Evolutionary conservation across 805 yeast species (phyloP).

Genomic region (Myxozyma monticola): DNA sequence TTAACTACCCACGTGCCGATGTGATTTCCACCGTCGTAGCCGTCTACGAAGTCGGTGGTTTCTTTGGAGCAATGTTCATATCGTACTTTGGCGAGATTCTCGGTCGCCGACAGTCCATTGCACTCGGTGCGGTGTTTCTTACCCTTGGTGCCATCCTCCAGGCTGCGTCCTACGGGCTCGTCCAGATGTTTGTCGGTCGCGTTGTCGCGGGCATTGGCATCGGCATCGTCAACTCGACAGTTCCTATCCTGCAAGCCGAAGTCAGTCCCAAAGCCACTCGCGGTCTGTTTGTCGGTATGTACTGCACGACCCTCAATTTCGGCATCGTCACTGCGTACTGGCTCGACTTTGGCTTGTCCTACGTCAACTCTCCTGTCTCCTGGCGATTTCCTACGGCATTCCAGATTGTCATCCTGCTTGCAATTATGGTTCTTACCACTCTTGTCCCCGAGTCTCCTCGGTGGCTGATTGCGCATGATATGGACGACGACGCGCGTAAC

Average conservation of each 20-base stretch:
- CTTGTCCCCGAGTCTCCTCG: constrained; percentile 34
- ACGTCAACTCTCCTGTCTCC: constrained; percentile 40
- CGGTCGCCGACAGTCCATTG: constrained; percentile 20
- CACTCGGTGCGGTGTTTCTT: constrained; percentile 19
- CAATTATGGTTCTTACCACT: constrained; percentile 47
- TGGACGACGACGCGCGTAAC: constrained; percentile 7
- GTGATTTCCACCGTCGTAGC: constrained; percentile 51
- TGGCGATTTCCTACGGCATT: constrained; percentile 67
- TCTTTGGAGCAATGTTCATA: constrained; percentile 50
- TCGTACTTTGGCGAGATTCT: constrained; percentile 38
- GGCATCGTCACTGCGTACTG: constrained; percentile 39
- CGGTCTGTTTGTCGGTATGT: constrained; percentile 32
- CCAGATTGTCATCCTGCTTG: constrained; percentile 51
- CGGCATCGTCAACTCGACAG: constrained; percentile 49
- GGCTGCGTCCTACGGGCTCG: constrained; percentile 37
- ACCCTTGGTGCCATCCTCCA: constrained; percentile 23
- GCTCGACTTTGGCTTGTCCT: constrained; percentile 36
- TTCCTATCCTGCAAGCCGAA: constrained; percentile 40
- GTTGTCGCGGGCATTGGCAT: constrained; percentile 52
- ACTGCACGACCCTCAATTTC: constrained; percentile 35
- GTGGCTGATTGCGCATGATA: constrained; percentile 11
- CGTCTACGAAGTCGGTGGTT: constrained; percentile 53
- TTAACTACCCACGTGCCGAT: constrained; percentile 46
- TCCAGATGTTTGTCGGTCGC: constrained; percentile 52
- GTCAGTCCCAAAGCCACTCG: constrained; percentile 31